Evolutionary conservation across 2,329 filamentous ascomycete species (phyloP).

Genomic region (Fusarium tupiense): DNA sequence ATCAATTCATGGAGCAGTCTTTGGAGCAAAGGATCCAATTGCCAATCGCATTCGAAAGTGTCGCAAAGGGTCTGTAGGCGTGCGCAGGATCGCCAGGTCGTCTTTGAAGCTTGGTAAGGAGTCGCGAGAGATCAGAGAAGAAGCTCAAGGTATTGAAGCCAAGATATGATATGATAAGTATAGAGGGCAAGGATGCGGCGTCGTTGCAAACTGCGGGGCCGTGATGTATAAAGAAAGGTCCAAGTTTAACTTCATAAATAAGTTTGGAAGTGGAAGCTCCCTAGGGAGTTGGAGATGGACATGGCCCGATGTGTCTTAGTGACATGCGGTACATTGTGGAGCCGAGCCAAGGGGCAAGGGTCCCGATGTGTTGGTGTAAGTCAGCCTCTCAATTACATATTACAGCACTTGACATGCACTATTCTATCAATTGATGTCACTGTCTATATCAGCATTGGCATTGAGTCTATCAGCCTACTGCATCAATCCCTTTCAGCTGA

Average conservation of each 20-base stretch:
- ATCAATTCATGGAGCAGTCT: neutral
- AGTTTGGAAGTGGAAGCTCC: slow-evolving; percentile 8
- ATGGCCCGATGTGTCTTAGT: neutral
- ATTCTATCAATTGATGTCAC: neutral
- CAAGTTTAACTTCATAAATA: neutral
- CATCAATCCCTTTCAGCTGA: neutral
- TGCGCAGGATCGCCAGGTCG: neutral
- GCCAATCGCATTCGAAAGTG: neutral
- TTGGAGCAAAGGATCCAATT: neutral
- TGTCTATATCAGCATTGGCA: neutral
- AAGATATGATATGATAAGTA: neutral
- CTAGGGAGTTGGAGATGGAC: neutral
- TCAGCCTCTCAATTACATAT: neutral
- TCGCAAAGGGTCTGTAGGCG: slow-evolving; percentile 12
- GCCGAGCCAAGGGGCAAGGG: neutral
- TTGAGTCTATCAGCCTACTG: neutral
- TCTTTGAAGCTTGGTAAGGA: neutral
- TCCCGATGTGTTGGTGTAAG: neutral
- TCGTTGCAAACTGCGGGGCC: slow-evolving; percentile 17
- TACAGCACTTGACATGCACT: neutral
- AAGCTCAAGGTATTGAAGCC: neutral
- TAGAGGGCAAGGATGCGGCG: neutral
- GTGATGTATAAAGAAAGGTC: slow-evolving; percentile 23
- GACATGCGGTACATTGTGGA: neutral
- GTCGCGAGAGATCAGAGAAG: slow-evolving; percentile 1